These are phyloP conservation scores for Piloderma croceum DNA, from an alignment of 768 basidiomycete genomes.

Conservation along the genomic window DNA sequence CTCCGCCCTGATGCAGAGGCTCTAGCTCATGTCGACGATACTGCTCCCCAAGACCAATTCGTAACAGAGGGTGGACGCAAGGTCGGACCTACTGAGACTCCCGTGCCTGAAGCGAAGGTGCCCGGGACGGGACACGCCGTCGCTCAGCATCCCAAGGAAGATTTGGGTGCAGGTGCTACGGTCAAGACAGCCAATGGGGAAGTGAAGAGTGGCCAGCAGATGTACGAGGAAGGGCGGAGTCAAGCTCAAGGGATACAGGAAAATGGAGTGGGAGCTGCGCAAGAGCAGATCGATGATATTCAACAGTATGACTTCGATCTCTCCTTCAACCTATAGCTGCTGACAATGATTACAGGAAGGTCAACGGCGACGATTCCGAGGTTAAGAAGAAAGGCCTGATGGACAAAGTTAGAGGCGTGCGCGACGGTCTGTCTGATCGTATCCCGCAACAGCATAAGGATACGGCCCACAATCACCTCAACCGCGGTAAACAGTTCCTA, in stretches of 20 bases:
- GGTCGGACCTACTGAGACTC: conserved; percentile 29
- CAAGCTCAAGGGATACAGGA: neutral
- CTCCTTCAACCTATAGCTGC: too few species aligned
- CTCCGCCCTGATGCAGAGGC: conserved; percentile 62
- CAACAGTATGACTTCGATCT: too few species aligned
- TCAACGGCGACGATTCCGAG: conserved; percentile 31
- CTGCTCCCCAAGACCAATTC: conserved; percentile 66
- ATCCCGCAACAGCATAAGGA: conserved; percentile 70
- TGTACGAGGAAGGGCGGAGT: neutral
- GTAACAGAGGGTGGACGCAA: conserved; percentile 32
- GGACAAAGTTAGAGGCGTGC: conserved; percentile 21
- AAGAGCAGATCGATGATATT: too few species aligned
- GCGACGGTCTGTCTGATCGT: conserved; percentile 45
- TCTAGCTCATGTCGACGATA: conserved; percentile 61
- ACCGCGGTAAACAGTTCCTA: conserved; percentile 63
- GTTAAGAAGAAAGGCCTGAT: conserved; percentile 31
- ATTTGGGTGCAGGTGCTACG: too few species aligned
- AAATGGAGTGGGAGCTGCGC: neutral
- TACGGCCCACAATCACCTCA: conserved; percentile 43
- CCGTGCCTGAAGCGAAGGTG: conserved; percentile 29
- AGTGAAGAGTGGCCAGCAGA: conserved; percentile 24
- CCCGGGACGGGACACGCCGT: conserved; percentile 24
- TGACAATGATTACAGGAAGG: conserved; percentile 28
- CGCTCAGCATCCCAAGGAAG: conserved; percentile 45
- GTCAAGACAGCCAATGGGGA: conserved; percentile 29